Conservation (phyloP, 1,284 basidiomycete species). For the Lignosus rhinocerotis region DNA sequence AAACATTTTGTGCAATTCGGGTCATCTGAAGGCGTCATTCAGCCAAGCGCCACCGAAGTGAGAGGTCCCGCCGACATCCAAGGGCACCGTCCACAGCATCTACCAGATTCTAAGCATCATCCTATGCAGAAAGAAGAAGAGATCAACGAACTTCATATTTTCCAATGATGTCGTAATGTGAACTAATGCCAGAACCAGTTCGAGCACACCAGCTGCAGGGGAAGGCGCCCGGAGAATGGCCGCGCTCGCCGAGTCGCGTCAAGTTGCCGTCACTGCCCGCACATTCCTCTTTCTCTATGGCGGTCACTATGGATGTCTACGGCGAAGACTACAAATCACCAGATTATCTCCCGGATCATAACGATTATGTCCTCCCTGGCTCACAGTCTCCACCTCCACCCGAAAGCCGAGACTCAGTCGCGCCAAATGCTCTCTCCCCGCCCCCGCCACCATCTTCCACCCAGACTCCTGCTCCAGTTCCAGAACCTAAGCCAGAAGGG, state of each 20-base stretch:
- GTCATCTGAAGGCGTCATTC: neutral
- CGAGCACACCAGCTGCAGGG: neutral
- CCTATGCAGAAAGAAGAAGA: neutral
- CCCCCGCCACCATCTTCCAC: slow-evolving; percentile 14
- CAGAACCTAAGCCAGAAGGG: slow-evolving; percentile 14
- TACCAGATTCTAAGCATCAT: neutral
- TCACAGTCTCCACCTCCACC: slow-evolving; percentile 3
- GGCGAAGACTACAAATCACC: slow-evolving; percentile 14
- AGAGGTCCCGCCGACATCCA: neutral
- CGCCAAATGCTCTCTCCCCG: slow-evolving; percentile 14
- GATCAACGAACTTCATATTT: neutral
- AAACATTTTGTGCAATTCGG: neutral
- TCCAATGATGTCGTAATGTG: neutral
- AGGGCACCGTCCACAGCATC: neutral
- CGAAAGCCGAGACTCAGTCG: slow-evolving; percentile 2
- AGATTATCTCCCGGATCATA: neutral
- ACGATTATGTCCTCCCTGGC: neutral
- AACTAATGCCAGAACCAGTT: neutral
- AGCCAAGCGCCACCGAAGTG: neutral
- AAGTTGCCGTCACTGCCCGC: neutral
- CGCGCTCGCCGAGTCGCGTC: neutral
- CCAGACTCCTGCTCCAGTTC: slow-evolving; percentile 17
- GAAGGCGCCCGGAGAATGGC: no score
- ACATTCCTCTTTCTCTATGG: slow-evolving; percentile 1
- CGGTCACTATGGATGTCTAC: slow-evolving; percentile 22